Conservation (phyloP, 208 protist species). For the Trypanosoma congolense region DNA sequence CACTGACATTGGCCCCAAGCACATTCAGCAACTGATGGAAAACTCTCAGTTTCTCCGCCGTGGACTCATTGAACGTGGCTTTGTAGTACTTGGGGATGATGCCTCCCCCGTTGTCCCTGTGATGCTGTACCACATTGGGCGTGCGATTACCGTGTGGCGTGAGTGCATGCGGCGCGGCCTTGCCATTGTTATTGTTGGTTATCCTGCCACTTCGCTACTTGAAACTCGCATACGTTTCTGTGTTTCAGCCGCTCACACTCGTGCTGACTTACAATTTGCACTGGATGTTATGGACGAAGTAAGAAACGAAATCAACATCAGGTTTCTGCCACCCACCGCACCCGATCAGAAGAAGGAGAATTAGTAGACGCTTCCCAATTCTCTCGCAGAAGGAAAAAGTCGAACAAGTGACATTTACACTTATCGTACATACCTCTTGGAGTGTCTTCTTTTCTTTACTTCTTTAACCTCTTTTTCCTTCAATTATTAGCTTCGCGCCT, state of each 20-base stretch:
- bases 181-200: constrained; percentile 96
- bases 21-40: constrained; percentile 73
- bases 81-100: constrained; percentile 83
- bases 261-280: constrained; percentile 89
- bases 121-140: constrained; percentile 93
- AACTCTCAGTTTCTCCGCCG: constrained; percentile 85
- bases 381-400: too few species aligned
- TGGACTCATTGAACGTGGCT: constrained; percentile 70
- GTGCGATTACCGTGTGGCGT: constrained; percentile 85
- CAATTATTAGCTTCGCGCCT: background rate
- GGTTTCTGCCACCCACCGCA: constrained; percentile 35
- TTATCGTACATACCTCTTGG: background rate
- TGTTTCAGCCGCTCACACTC: constrained; percentile 92
- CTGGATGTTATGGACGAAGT: constrained; percentile 87
- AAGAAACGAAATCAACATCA: constrained; percentile 59
- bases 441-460: background rate
- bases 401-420: background rate
- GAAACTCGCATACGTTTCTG: constrained; percentile 89
- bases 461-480: background rate
- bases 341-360: constrained; percentile 6
- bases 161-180: constrained; percentile 85
- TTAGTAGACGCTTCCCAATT: too few species aligned
- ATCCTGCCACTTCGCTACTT: constrained; percentile 94
- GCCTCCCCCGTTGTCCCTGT: constrained; percentile 95
- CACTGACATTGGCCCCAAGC: constrained; percentile 75